Evolutionary conservation across 1,284 basidiomycete species (phyloP).

Genomic region (Ustilago sp.): DNA sequence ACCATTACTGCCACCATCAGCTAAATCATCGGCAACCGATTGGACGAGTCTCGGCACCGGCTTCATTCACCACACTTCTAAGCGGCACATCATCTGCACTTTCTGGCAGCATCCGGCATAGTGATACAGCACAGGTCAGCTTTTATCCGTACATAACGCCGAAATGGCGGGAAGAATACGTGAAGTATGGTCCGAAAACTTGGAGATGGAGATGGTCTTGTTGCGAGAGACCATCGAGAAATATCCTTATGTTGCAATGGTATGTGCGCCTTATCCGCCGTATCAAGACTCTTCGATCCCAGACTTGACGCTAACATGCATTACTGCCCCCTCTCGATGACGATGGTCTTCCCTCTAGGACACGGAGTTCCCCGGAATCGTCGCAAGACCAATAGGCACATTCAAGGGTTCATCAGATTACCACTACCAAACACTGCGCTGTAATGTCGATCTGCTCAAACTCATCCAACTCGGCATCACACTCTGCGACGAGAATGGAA

Average conservation of each 20-base stretch:
- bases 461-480: conserved; percentile 98
- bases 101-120: neutral
- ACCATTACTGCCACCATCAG: neutral
- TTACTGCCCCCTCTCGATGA: neutral
- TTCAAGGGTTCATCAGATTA: conserved; percentile 98
- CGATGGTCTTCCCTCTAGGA: conserved; percentile 71
- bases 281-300: neutral
- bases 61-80: neutral
- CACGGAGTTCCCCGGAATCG: conserved; percentile 98
- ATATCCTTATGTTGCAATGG: conserved; percentile 94
- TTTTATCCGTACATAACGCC: conserved; percentile 7
- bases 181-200: conserved; percentile 94
- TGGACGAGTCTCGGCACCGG: neutral
- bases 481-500: conserved; percentile 90
- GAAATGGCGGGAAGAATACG: conserved; percentile 65
- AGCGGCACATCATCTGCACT: neutral
- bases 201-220: conserved; percentile 89
- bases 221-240: conserved; percentile 87
- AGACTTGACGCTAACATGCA: neutral
- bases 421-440: conserved; percentile 97
- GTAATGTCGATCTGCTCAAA: conserved; percentile 95
- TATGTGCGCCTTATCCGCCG: conserved; percentile 7
- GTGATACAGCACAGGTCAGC: neutral
- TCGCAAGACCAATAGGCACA: conserved; percentile 93
- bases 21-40: neutral